Evolutionary conservation across 2,329 filamentous ascomycete species (phyloP), one percentile per base, ranked within the genome.

Genomic region (Cucurbitaria berberidis): DNA sequence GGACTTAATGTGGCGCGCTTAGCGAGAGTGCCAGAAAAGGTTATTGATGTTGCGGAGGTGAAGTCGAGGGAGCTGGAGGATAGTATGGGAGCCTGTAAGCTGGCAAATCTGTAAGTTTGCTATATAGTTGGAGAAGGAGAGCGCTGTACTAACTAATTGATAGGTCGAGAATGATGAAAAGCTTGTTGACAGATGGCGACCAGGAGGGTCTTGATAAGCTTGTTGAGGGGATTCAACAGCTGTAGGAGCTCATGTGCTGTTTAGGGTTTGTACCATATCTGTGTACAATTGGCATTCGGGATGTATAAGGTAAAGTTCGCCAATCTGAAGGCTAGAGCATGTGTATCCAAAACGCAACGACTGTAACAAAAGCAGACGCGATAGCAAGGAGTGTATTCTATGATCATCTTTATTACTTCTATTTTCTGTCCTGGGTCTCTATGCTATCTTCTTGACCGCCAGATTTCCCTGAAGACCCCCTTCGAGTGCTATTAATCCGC

Each of bases 1-100:
- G 95, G 96, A 1, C 61, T 99, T 51, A 98, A 98, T 73, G 95
- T 98, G 19, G 95, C 95, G 13, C 82, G 90, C 40, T 77, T 99
- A 47, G 95, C 95, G 2, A 88, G 88, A 45, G 84, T 99, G 36
- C 92, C 93, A 0, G 83, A 84, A 53, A 81, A 84, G 50, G 85
- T 98, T 16, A 80, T 98, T 29, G 89, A 93, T 22, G 81, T 91
- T 21, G 95, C 95, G 2, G 86, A 84, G n/a, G 78, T 80, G 41
- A 95, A 96, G 77, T 96, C 91, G 55, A 80, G 80, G 34, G 87
- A 93, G 74, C 77, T 99, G 74, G 95, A 99, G 76, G 82, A 86
- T 46, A 84, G 85, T 36, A 76, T 76, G 70, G 56, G 55, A 49
- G 65, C 59, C 21, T 71, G 61, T 53, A 69, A 65, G 51, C 41